Evolutionary conservation across 2,329 filamentous ascomycete species (phyloP).

Genomic region (Neurospora sp.): DNA sequence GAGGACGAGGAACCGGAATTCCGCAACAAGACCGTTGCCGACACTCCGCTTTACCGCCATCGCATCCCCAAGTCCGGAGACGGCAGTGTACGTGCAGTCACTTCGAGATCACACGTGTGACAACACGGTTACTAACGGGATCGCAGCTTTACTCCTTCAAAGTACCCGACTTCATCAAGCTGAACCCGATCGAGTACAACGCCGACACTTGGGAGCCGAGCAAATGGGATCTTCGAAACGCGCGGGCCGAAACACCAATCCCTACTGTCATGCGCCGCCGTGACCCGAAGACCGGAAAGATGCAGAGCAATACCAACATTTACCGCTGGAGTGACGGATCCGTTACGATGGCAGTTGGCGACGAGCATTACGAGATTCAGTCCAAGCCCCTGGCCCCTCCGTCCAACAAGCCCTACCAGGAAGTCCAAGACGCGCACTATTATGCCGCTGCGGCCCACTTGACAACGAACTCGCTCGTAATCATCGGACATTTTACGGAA

Average conservation of each 20-base stretch:
- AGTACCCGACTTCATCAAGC: constrained; percentile 61
- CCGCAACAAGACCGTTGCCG: constrained; percentile 48
- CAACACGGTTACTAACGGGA: constrained; percentile 10
- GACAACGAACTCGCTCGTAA: constrained; percentile 56
- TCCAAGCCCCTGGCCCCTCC: constrained; percentile 59
- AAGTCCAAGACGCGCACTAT: constrained; percentile 62
- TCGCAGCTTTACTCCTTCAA: constrained; percentile 57
- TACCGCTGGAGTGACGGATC: constrained; percentile 74
- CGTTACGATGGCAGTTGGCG: constrained; percentile 63
- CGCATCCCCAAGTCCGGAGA: constrained; percentile 60
- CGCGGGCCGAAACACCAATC: constrained; percentile 44
- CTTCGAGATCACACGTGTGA: neutral
- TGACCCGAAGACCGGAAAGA: constrained; percentile 52
- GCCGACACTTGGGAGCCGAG: constrained; percentile 54
- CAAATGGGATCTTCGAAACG: constrained; percentile 43
- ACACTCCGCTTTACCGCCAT: constrained; percentile 58
- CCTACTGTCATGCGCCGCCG: constrained; percentile 61
- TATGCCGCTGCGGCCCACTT: constrained; percentile 66
- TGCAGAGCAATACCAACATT: constrained; percentile 66
- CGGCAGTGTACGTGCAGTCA: constrained; percentile 45
- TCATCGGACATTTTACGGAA: constrained; percentile 67
- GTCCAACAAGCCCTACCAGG: constrained; percentile 49
- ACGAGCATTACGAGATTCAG: constrained; percentile 65
- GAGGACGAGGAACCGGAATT: constrained; percentile 32
- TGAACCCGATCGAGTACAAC: constrained; percentile 59